phyloP scores from a whole-genome alignment of 1,139 yeast genomes.

The Debaryomyces robertsiae region DNA sequence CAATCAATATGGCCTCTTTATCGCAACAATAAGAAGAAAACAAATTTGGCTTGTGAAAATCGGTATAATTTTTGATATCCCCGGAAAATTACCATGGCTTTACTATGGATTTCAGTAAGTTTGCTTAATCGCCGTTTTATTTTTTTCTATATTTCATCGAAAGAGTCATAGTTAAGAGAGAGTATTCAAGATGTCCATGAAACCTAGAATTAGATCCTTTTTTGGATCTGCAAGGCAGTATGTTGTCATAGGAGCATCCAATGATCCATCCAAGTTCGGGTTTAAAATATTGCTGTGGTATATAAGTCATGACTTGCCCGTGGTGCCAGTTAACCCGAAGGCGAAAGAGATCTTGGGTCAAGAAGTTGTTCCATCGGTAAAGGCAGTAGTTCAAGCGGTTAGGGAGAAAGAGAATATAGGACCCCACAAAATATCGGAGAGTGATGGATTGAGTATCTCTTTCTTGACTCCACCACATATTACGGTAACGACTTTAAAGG shows the following conservation, averaged over 20 bases:
- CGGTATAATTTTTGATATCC: background rate
- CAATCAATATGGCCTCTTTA: no score
- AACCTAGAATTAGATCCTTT: conserved; percentile 44
- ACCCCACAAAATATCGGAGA: conserved; percentile 27
- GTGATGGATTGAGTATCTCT: conserved; percentile 55
- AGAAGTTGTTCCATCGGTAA: conserved; percentile 39
- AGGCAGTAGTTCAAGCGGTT: conserved; percentile 33
- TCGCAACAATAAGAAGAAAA: no score
- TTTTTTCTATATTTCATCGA: no score
- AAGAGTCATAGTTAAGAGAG: no score
- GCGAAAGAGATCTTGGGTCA: conserved; percentile 49
- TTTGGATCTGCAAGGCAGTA: conserved; percentile 57
- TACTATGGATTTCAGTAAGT: no score
- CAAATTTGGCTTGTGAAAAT: background rate
- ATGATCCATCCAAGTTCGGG: conserved; percentile 68
- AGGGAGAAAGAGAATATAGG: conserved; percentile 26
- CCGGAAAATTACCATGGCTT: background rate
- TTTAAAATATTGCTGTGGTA: conserved; percentile 74
- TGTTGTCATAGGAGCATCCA: conserved; percentile 76
- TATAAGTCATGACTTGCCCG: conserved; percentile 56
- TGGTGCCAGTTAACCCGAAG: conserved; percentile 66
- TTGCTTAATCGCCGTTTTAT: no score
- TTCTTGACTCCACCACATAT: conserved; percentile 76
- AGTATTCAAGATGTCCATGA: conserved; percentile 39
- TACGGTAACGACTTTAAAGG: conserved; percentile 50